Evolutionary conservation across 192 early-diverging fungal species (phyloP), one percentile per base, ranked within the genome.

Genomic region (Coemansia guatemalensis): DNA sequence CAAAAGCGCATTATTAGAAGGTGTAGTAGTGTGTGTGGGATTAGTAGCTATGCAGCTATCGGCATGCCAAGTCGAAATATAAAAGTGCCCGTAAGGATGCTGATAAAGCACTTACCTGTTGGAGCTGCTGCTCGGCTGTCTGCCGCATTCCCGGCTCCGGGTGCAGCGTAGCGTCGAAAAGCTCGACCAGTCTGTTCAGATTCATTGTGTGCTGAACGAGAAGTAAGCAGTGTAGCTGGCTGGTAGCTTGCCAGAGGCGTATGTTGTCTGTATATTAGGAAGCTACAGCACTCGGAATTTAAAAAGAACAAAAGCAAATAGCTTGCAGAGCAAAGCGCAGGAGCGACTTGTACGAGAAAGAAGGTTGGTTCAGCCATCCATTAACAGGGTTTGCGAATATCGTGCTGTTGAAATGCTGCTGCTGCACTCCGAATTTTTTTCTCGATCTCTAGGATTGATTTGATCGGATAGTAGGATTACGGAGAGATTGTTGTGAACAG

Each of bases 41-140:
- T 30, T 30, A 30, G 29, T 30, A 39, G 35, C 35, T 39, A 8
- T 11, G 35, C 9, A 39, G 9, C 5, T 11, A 8, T 39, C 35
- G 35, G 9, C 9, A 39, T 39, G 4, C 35, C 9, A 12, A 4
- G 11, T 12, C 9, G 4, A 39, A 39, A 39, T 11, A 12, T 29
- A 35, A 25, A 21, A 25, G 53, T 29, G 39, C n/a, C 18, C 3
- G 2, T 20, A 14, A 7, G 18, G 2, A n/a, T 33, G 4, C 29
- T 18, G 23, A 14, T 51, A 69, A 85, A 8, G 3, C 5, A 44
- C 78, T 67, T 75, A 69, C 90, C 82, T 85, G 83, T 75, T 89
- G 87, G 62, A 97, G 85, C 58, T 90, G 86, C 58, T 84, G 64
- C 69, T 97, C 95, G 23, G 92, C 95, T 63, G 86, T 87, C 62